Conservation (phyloP, 2,329 filamentous ascomycete species). For the Colletotrichum paranaense region DNA sequence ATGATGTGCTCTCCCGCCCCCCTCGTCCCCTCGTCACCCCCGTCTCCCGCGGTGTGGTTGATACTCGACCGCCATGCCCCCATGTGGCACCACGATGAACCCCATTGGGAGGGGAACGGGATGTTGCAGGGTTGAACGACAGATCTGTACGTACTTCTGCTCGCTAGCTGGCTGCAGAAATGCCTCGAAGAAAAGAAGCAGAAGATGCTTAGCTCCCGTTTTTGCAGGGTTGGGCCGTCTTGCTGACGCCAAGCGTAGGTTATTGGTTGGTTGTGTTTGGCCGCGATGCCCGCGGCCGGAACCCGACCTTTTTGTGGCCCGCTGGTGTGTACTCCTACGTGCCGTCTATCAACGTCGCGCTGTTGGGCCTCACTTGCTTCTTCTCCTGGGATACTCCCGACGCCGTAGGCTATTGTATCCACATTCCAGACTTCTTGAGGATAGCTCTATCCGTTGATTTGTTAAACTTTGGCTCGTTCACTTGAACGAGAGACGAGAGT, state of each 20-base stretch:
- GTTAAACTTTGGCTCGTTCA: background rate
- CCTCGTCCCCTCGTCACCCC: too few species aligned
- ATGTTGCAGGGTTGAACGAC: background rate
- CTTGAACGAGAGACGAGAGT: background rate
- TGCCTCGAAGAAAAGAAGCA: slow-evolving; percentile 22
- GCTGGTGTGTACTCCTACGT: background rate
- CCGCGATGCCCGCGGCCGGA: background rate
- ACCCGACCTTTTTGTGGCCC: background rate
- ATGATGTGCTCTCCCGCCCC: slow-evolving; percentile 5
- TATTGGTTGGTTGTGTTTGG: slow-evolving; percentile 16
- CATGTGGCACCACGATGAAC: background rate
- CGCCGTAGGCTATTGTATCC: background rate
- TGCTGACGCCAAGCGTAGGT: slow-evolving; percentile 15
- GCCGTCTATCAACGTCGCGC: background rate
- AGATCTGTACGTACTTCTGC: background rate
- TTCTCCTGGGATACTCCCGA: background rate
- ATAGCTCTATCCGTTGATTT: background rate
- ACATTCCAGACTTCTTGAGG: background rate
- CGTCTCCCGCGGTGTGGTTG: background rate
- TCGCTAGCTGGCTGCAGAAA: background rate
- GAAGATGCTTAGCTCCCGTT: slow-evolving; percentile 9
- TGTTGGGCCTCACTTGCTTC: background rate
- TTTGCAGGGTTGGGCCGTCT: slow-evolving; percentile 27
- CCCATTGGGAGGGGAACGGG: slow-evolving; percentile 6
- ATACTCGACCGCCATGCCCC: background rate